A percentile compares a stretch with the other conserved stretches of the same genome.
phyloP scores from a whole-genome alignment of 768 basidiomycete genomes.

The Gloeostereum incarnatum region DNA sequence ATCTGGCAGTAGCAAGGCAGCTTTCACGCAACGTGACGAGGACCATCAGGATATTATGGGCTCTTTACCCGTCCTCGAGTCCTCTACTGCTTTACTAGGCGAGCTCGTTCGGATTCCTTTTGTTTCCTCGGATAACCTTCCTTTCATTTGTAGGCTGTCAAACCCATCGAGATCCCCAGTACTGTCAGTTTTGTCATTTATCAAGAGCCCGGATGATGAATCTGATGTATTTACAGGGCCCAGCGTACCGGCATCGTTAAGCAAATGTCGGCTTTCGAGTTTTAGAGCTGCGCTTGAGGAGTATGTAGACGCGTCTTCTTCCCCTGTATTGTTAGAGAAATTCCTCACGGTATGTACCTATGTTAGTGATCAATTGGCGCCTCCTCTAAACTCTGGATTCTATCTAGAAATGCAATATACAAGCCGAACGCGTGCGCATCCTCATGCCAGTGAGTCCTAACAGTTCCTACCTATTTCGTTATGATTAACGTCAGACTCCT shows the following conservation, averaged over 20 bases:
- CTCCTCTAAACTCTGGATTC: neutral
- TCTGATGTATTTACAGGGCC: too few relatives aligned
- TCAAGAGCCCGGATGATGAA: neutral
- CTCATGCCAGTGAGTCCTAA: constrained; percentile 4
- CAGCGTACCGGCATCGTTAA: neutral
- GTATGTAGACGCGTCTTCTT: constrained; percentile 4
- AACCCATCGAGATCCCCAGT: neutral
- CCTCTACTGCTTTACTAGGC: neutral
- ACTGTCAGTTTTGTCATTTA: neutral
- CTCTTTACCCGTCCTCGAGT: constrained; percentile 1
- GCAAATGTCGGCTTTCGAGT: neutral
- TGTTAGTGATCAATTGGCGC: neutral
- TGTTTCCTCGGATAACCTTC: neutral
- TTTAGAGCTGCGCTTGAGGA: constrained; percentile 7
- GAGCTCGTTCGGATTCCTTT: neutral
- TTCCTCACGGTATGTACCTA: constrained; percentile 4
- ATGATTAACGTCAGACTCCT: neutral
- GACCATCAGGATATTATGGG: neutral
- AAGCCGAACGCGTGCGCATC: constrained; percentile 1
- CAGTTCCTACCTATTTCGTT: neutral
- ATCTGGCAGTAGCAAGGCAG: neutral
- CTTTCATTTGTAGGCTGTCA: neutral
- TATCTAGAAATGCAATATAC: constrained; percentile 1
- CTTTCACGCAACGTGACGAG: neutral
- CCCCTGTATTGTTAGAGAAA: constrained; percentile 4